Base-by-base conservation (phyloP, 73 alveolate species). In the Paramecium sexaurelia region DNA sequence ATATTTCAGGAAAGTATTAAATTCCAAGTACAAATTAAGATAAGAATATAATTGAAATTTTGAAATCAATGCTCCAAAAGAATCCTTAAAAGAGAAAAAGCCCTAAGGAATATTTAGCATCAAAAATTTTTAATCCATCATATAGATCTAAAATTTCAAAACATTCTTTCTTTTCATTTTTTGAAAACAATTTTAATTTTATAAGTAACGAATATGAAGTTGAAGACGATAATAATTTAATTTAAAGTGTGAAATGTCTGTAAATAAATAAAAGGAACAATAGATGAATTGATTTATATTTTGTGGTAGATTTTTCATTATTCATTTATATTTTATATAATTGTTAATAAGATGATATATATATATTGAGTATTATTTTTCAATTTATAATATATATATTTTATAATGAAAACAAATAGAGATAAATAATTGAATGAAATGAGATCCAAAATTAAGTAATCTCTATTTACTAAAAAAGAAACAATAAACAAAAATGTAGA, bases 381-480 rank as follows among this genome's bases (percentile, higher is more conserved):
- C 26, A 22, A 33, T 13, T 61, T 29, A 61, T 61, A 17, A 27
- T 10, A 17, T 57, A 5, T 55, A 57, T 57, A 61, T 61, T 29
- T 61, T 29, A 61, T 61, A 29, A 61, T 61, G 39, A 29, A 29
- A 29, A 61, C 26, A 32, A 61, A 61, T 61, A 26, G 83, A 32
- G 47, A 61, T 29, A 61, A 61, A 26, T 29, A 61, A 32, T 61
- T 61, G 11, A 24, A 32, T 61, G 83, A 61, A 61, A 61, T 61
- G 83, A 61, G 83, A 61, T 61, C 39, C 7, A 61, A 61, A 61
- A 61, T 61, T 61, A 61, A 61, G 43, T 61, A 61, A 61, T 61
- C 83, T 61, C 83, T 61, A 61, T 61, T 61, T 61, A 26, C 83
- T 61, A 26, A 61, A 32, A 61, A 61, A 32, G 47, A 61, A 61